phyloP scores from a whole-genome alignment of 1,284 basidiomycete genomes.

The Polyporus tsugae region DNA sequence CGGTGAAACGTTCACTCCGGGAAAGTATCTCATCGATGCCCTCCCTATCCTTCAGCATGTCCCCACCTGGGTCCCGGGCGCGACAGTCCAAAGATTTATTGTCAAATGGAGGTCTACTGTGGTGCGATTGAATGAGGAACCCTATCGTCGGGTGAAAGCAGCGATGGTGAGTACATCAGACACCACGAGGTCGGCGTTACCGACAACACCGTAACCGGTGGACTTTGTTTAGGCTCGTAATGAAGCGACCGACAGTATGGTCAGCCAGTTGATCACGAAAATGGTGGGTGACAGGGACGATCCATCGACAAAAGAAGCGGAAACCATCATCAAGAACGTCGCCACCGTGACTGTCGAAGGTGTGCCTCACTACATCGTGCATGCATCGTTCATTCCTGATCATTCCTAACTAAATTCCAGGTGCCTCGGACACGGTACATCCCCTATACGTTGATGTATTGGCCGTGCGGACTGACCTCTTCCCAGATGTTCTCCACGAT shows the following conservation, averaged over 20 bases:
- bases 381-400: neutral
- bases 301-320: neutral
- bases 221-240: neutral
- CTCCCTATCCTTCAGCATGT: slow-evolving; percentile 35
- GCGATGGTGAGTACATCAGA: neutral
- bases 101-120: slow-evolving; percentile 1
- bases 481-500: slow-evolving; percentile 30
- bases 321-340: slow-evolving; percentile 7
- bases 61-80: slow-evolving; percentile 29
- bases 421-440: slow-evolving; percentile 24
- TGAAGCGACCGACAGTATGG: neutral
- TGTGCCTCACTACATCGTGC: neutral
- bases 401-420: neutral
- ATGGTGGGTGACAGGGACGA: neutral
- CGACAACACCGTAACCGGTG: neutral
- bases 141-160: neutral
- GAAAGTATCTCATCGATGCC: slow-evolving; percentile 22
- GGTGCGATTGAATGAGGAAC: neutral
- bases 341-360: slow-evolving; percentile 14
- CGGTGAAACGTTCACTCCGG: slow-evolving; percentile 4
- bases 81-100: slow-evolving; percentile 9
- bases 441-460: too few relatives aligned
- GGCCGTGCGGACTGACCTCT: too few relatives aligned
- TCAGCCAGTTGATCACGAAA: neutral
- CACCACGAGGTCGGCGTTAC: too few relatives aligned